Evolutionary conservation across 1,284 basidiomycete species (phyloP).

Genomic region (Melampsora larici-populina): DNA sequence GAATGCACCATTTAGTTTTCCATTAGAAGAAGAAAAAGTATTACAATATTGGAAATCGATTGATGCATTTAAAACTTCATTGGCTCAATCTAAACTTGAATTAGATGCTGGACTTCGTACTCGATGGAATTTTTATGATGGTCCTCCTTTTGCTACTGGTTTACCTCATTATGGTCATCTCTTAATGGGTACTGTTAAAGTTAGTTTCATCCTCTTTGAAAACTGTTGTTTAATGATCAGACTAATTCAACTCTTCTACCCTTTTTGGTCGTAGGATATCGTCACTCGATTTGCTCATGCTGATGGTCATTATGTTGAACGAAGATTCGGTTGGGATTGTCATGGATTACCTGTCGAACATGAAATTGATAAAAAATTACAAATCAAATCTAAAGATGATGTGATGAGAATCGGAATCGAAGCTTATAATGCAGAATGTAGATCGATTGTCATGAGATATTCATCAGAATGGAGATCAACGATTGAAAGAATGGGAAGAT

Average conservation of each 20-base stretch:
- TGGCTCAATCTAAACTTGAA: slow-evolving; percentile 70
- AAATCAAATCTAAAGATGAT: too few species aligned
- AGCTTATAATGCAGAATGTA: slow-evolving; percentile 95
- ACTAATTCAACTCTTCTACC: too few species aligned
- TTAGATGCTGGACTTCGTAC: slow-evolving; percentile 26
- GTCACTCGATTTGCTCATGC: slow-evolving; percentile 92
- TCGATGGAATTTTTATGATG: slow-evolving; percentile 74
- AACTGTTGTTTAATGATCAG: too few species aligned
- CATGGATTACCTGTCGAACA: slow-evolving; percentile 98
- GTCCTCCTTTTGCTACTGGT: too few species aligned
- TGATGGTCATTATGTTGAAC: slow-evolving; percentile 87
- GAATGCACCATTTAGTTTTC: slow-evolving; percentile 75
- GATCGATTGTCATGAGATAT: slow-evolving; percentile 97
- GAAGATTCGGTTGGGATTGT: slow-evolving; percentile 99
- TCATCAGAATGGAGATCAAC: slow-evolving; percentile 87
- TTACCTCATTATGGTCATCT: slow-evolving; percentile 90
- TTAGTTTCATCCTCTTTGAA: slow-evolving; percentile 49
- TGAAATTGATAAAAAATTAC: slow-evolving; percentile 96
- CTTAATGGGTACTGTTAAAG: slow-evolving; percentile 78
- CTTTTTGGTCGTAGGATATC: slow-evolving; percentile 90
- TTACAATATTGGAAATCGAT: slow-evolving; percentile 91
- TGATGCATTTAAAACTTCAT: slow-evolving; percentile 95
- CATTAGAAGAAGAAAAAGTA: slow-evolving; percentile 88
- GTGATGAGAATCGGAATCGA: slow-evolving; percentile 95
- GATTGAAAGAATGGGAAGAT: slow-evolving; percentile 96